Conservation (phyloP, 768 basidiomycete genomes). For the Mrakia hoshinonis region DNA sequence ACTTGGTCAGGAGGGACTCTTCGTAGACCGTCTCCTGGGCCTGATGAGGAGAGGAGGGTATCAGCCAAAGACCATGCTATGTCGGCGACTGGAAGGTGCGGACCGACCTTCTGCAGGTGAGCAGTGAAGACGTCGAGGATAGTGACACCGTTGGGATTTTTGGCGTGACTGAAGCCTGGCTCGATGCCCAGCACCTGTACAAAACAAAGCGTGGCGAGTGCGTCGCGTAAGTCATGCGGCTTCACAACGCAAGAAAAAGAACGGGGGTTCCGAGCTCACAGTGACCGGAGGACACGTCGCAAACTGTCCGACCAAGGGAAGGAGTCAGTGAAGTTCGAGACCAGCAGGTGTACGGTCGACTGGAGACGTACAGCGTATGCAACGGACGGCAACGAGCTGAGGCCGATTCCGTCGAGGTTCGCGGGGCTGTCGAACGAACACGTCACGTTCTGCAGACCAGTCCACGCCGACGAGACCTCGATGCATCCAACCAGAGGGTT, state of each 20-base stretch:
- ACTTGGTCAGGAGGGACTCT: neutral
- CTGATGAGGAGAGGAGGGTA: neutral
- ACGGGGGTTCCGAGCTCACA: no score
- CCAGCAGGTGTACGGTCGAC: no score
- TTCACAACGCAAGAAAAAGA: no score
- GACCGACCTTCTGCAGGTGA: neutral
- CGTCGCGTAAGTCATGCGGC: no score
- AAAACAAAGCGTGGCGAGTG: neutral
- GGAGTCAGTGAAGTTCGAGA: no score
- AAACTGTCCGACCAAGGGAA: no score
- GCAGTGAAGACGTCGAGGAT: neutral
- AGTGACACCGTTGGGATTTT: neutral
- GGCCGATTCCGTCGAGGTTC: neutral
- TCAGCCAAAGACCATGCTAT: neutral
- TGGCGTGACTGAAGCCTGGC: neutral
- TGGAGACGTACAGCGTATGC: neutral
- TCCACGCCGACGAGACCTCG: neutral
- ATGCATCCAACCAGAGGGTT: neutral
- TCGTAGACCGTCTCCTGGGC: neutral
- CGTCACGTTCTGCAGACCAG: neutral
- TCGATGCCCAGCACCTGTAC: neutral
- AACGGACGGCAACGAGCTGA: neutral
- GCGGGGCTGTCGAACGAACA: neutral
- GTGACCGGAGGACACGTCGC: no score
- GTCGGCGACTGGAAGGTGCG: neutral